Evolutionary conservation across 2,329 filamentous ascomycete species (phyloP), one percentile per base, ranked within the genome.

Genomic region (Sclerotinia trifoliorum): DNA sequence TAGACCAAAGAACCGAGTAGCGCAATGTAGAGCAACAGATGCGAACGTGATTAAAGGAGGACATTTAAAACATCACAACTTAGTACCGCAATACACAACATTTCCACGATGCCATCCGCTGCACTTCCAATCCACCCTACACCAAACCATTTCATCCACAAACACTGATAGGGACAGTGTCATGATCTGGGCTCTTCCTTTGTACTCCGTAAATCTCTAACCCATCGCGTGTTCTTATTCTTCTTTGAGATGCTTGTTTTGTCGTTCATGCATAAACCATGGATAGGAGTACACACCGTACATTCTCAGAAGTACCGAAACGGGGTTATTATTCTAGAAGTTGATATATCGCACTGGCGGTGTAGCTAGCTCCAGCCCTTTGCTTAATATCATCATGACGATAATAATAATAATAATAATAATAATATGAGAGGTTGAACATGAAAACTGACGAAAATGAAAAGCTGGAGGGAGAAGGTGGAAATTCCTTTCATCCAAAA

Each of bases 201-300:
- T 24, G 17, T 29, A 21, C 26, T n/a, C n/a, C 19, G 17, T 5
- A 48, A 35, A 61, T 35, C 19, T 49, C 58, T 24, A 17, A 2
- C 21, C 21, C 58, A 61, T 61, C 44, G 19, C 44, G 44, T 61
- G 58, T 49, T 49, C 58, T 49, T 48, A 4, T 61, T 48, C 17
- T 48, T 49, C 24, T 17, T 56, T 17, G 35, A 46, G 35, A 56
- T 56, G 32, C 62, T 55, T 35, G 39, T 44, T n/a, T 42, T 32
- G 17, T 56, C 19, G 13, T 65, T 46, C 62, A 65, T 65, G 62
- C 62, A 65, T 65, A 39, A 55, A 65, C 35, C 44, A 62, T 67
- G 65, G 13, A 39, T 6, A 17, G 3, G 46, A 66, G 26, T 13
- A 66, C 48, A 44, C n/a, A 65, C 10, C n/a, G 62, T 46, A 65